Conservation (phyloP, 2,329 filamentous ascomycete species). For the Lecanoromycetidae sp. region DNA sequence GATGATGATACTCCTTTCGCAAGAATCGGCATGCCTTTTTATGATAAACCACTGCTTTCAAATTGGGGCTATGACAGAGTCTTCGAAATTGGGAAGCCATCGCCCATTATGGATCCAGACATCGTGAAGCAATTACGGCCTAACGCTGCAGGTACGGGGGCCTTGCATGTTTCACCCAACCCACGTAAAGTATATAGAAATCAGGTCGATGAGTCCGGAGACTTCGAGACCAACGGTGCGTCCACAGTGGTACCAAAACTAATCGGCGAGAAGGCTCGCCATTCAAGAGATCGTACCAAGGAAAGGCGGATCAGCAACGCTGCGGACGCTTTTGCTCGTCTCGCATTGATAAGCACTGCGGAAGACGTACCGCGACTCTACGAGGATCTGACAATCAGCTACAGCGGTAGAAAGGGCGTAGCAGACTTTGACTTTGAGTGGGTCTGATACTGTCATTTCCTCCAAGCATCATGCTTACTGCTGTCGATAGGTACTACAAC, state of each 20-base stretch:
- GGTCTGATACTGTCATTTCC: slow-evolving; percentile 21
- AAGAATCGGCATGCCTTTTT: slow-evolving; percentile 82
- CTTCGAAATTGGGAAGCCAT: slow-evolving; percentile 75
- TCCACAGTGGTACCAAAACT: slow-evolving; percentile 75
- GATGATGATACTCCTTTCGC: slow-evolving; percentile 66
- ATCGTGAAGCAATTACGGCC: slow-evolving; percentile 57
- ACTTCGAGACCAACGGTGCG: slow-evolving; percentile 46
- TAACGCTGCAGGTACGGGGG: slow-evolving; percentile 52
- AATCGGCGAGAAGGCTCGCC: slow-evolving; percentile 79
- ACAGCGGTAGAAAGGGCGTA: slow-evolving; percentile 91
- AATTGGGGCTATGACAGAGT: slow-evolving; percentile 77
- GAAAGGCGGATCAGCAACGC: slow-evolving; percentile 41
- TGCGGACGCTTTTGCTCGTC: slow-evolving; percentile 52
- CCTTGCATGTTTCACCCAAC: slow-evolving; percentile 57
- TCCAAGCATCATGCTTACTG: not conserved
- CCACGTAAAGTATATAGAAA: slow-evolving; percentile 63
- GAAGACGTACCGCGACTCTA: slow-evolving; percentile 82
- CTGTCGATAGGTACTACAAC: slow-evolving; percentile 65
- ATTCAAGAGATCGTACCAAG: slow-evolving; percentile 34
- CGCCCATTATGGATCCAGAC: slow-evolving; percentile 58
- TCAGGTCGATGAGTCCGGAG: slow-evolving; percentile 67
- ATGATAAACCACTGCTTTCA: slow-evolving; percentile 75
- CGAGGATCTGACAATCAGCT: slow-evolving; percentile 92
- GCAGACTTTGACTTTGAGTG: slow-evolving; percentile 97
- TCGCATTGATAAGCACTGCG: slow-evolving; percentile 57